phyloP scores from a whole-genome alignment of 2,329 filamentous ascomycete genomes.

The Huntiella moniliformis region DNA sequence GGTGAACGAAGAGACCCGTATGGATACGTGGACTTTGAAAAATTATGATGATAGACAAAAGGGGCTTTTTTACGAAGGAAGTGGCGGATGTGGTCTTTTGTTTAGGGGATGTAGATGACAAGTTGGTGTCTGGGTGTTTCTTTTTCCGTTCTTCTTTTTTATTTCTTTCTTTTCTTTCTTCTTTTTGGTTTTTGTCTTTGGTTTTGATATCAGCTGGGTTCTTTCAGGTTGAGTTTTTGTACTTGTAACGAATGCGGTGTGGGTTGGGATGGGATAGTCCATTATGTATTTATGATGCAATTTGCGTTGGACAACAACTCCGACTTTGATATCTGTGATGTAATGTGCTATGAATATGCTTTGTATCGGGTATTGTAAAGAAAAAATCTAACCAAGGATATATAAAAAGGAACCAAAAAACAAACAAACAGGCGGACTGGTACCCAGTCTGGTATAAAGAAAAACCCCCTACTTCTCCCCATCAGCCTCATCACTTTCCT shows the following conservation, averaged over 20 bases:
- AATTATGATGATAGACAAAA: not conserved
- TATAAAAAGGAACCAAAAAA: not conserved
- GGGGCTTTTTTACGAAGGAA: not conserved
- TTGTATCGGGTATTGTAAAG: not conserved
- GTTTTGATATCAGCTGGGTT: not conserved
- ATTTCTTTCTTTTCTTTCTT: no score
- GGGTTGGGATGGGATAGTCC: not conserved
- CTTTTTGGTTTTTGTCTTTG: not conserved
- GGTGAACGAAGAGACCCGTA: conserved; percentile 9
- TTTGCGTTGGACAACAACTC: not conserved
- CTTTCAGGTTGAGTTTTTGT: not conserved
- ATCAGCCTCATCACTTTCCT: not conserved
- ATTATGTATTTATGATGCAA: conserved; percentile 1
- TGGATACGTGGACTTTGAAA: not conserved
- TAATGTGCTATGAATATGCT: no score
- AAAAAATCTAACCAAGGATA: not conserved
- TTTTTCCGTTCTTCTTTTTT: not conserved
- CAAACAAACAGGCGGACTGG: not conserved
- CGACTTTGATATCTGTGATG: no score
- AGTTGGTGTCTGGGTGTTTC: not conserved
- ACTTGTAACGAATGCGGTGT: not conserved
- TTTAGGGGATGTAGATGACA: not conserved
- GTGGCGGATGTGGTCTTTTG: not conserved
- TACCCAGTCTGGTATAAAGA: not conserved
- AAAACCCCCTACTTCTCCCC: not conserved